Evolutionary conservation across 1,139 yeast genomes (phyloP), one percentile per base, ranked within the genome.

Genomic region (Pichia sp.): DNA sequence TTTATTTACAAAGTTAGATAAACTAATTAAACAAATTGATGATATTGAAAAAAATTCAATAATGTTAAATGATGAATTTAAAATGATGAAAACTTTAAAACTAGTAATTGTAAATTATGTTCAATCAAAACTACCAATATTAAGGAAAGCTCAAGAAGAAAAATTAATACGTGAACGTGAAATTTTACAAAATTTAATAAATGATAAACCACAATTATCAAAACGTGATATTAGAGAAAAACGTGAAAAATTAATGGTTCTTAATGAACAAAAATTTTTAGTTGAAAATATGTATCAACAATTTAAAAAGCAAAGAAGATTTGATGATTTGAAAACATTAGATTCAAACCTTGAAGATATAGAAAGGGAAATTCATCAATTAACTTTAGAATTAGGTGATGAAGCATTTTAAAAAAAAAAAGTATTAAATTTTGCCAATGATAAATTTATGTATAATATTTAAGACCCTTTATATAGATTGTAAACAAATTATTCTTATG

Each of bases 161-260:
- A 51, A 50, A 32, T 35, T 56, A 15, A 22, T 25, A 21, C 35
- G 36, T 9, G 45, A 44, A 38, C 25, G 40, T 10, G 31, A 40
- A 21, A 35, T 31, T 5, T 39, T 45, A 14, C 35, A 42, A 22
- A 18, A 40, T 13, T 22, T 45, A 3, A 31, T 44, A 3, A 40
- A 43, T n/a, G 36, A 39, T 2, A 44, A 42, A 25, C 43, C 72
- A 1, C 56, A 59, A 33, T 50, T 74, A 10, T 65, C 73, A 2
- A 70, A 72, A 52, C 64, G 64, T 37, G 76, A 79, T 50, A 75
- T 83, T 5, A 66, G 85, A 40, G 72, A 70, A 43, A 63, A 74
- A 28, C 68, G 93, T 42, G 93, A 87, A 52, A 82, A 83, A 51
- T 62, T 89, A 43, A 83, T 88, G 81, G 96, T 89, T 13, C 66